phyloP scores from a whole-genome alignment of 208 protist species.

The Borovskyia barvae region DNA sequence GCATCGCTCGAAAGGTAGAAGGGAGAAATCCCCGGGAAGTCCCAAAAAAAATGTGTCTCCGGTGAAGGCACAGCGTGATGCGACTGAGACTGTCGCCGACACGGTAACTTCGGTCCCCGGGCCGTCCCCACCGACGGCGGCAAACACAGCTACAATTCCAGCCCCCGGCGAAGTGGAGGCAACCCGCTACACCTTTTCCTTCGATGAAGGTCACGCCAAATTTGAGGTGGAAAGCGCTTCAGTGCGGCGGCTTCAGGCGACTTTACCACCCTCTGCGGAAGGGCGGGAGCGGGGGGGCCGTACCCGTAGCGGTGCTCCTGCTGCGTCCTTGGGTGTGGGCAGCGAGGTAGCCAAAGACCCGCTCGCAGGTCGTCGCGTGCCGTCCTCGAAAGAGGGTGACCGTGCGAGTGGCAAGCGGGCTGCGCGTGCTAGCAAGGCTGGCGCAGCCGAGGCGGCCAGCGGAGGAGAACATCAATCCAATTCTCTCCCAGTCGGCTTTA shows the following conservation, averaged over 20 bases:
- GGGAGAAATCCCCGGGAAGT: neutral
- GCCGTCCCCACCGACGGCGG: neutral
- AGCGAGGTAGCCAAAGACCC: neutral
- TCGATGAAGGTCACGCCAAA: constrained; percentile 34
- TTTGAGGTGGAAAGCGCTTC: constrained; percentile 26
- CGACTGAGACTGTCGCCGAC: neutral
- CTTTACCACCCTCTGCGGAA: constrained; percentile 18
- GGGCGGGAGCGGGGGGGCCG: neutral
- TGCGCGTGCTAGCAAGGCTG: neutral
- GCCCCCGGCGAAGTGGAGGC: constrained; percentile 4
- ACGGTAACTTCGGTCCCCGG: neutral
- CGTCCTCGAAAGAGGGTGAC: constrained; percentile 11
- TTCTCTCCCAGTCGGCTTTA: constrained; percentile 65
- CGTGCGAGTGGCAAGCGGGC: neutral
- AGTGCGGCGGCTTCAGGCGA: neutral
- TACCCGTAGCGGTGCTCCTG: neutral
- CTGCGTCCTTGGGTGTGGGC: neutral
- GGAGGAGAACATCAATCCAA: constrained; percentile 44
- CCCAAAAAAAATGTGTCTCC: neutral
- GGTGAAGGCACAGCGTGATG: neutral
- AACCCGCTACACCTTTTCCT: constrained; percentile 49
- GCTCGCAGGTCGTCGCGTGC: neutral
- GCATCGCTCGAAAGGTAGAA: constrained; percentile 16
- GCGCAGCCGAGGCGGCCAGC: neutral
- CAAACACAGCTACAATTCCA: neutral